Evolutionary conservation across 1,284 basidiomycete genomes (phyloP), one percentile per base, ranked within the genome.

Genomic region (Mycena citricolor): DNA sequence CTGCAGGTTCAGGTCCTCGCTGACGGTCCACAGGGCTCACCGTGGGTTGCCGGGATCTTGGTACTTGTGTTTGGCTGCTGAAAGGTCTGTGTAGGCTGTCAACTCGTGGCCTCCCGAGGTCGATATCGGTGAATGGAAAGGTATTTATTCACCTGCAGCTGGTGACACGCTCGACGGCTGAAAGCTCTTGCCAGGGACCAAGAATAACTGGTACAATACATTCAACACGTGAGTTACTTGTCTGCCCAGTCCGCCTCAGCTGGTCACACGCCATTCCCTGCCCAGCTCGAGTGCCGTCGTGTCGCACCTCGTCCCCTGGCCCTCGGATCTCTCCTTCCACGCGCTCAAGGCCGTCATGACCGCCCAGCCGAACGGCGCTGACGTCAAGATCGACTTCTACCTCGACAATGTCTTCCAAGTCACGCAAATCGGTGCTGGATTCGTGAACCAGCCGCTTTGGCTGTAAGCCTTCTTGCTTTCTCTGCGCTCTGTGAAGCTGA

Each of bases 61-160:
- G n/a, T n/a, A n/a, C 21, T 13, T 37, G 19, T 21, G 17, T 43
- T 21, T 25, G 20, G 25, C 25, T 16, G 7, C 12, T 33, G 6
- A 19, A n/a, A n/a, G n/a, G n/a, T n/a, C n/a, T n/a, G n/a, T n/a
- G n/a, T 21, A 68, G 66, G 68, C 66, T 22, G 70, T 70, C n/a
- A 61, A 61, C 32, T 54, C 65, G 33, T 72, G 70, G 70, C 70
- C 69, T 14, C 70, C 70, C 4, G 70, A 72, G 54, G 49, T 56
- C 7, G 70, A 71, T 46, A 67, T 72, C 32, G 68, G 68, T 12
- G 70, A 73, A 60, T 72, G 70, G 70, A 71, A 71, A 59, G 70
- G 49, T 42, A 32, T 0, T 11, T 20, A n/a, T 31, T 26, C 17
- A 16, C n/a, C n/a, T n/a, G n/a, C n/a, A n/a, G n/a, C n/a, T n/a